These are phyloP conservation scores for Neurospora intermedia DNA, from an alignment of 495 filamentous ascomycete species.

Conservation along the genomic window DNA sequence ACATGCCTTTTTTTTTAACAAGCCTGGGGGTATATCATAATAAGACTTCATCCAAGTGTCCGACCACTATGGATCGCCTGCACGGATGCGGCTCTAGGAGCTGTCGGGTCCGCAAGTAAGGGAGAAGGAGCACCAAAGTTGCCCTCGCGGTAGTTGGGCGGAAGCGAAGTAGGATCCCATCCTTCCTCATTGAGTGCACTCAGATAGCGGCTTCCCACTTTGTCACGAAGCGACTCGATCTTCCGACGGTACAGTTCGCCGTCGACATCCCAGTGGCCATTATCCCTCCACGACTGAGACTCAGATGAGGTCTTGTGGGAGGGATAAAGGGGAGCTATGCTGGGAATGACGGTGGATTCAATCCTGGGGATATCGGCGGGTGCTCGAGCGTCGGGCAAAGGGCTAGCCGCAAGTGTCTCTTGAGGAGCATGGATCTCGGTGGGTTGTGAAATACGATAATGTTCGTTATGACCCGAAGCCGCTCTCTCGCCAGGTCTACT, in stretches of 20 bases:
- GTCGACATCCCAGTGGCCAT: constrained; percentile 53
- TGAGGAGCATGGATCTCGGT: constrained; percentile 19
- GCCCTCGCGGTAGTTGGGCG: constrained; percentile 21
- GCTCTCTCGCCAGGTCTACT: constrained; percentile 1
- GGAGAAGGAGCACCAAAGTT: constrained; percentile 33
- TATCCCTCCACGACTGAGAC: constrained; percentile 31
- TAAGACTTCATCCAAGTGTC: constrained; percentile 30
- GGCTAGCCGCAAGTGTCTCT: constrained; percentile 18
- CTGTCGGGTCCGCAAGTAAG: constrained; percentile 30
- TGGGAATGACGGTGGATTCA: constrained; percentile 31
- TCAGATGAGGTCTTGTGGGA: constrained; percentile 26
- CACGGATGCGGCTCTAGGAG: constrained; percentile 34
- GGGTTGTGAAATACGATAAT: constrained; percentile 36
- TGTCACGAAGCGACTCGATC: constrained; percentile 71
- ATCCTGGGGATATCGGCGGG: constrained; percentile 35
- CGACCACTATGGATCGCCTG: constrained; percentile 42
- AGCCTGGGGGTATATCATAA: constrained; percentile 16
- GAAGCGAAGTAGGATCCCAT: constrained; percentile 35
- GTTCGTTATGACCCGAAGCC: constrained; percentile 16
- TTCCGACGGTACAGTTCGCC: constrained; percentile 76
- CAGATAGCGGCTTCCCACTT: constrained; percentile 77
- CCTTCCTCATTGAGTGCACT: constrained; percentile 72
- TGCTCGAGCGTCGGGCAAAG: constrained; percentile 17
- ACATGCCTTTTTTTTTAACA: constrained; percentile 4
- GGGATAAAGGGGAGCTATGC: constrained; percentile 31